These are phyloP conservation scores for Pseudonitzschia multiseries DNA, from an alignment of 108 stramenopile genomes.

Conservation along the genomic window DNA sequence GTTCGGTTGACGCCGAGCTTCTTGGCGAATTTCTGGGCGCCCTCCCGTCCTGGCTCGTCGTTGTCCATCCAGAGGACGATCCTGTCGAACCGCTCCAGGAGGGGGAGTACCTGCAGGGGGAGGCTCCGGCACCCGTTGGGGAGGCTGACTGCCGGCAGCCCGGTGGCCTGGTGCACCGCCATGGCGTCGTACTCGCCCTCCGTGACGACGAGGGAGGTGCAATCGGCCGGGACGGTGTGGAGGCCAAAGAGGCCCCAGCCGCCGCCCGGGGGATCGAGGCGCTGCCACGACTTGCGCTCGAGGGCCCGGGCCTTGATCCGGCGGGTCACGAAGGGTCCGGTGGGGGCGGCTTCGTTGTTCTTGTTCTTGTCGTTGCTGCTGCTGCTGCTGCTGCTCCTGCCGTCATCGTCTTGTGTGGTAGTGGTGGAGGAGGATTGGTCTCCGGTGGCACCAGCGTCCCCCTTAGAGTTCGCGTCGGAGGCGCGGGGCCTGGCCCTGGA, in stretches of 20 bases:
- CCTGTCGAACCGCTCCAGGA: conserved; percentile 89
- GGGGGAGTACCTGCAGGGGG: conserved; percentile 85
- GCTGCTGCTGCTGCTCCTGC: background rate
- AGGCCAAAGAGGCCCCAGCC: conserved; percentile 96
- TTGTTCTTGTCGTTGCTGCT: too few species aligned
- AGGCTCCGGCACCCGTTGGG: conserved; percentile 94
- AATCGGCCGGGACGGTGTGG: conserved; percentile 82
- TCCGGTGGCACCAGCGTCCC: background rate
- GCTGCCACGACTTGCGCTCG: conserved; percentile 75
- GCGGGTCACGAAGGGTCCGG: conserved; percentile 58
- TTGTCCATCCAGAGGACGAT: conserved; percentile 97
- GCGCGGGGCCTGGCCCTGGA: background rate
- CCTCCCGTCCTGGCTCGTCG: conserved; percentile 87
- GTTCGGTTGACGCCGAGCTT: conserved; percentile 85
- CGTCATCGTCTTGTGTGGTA: too few species aligned
- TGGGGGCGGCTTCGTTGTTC: too few species aligned
- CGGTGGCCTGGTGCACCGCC: conserved; percentile 96
- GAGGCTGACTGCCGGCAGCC: conserved; percentile 69
- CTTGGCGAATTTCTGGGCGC: conserved; percentile 86
- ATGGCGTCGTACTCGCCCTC: conserved; percentile 99
- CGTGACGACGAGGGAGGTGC: conserved; percentile 84
- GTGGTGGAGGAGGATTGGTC: too few species aligned
- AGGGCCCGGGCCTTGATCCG: conserved; percentile 87
- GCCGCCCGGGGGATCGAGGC: conserved; percentile 84
- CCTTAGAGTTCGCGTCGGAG: background rate